A percentile compares a stretch with the other conserved stretches of the same genome.
phyloP scores from a whole-genome alignment of 352 stramenopile genomes.

The Albugo laibachii region DNA sequence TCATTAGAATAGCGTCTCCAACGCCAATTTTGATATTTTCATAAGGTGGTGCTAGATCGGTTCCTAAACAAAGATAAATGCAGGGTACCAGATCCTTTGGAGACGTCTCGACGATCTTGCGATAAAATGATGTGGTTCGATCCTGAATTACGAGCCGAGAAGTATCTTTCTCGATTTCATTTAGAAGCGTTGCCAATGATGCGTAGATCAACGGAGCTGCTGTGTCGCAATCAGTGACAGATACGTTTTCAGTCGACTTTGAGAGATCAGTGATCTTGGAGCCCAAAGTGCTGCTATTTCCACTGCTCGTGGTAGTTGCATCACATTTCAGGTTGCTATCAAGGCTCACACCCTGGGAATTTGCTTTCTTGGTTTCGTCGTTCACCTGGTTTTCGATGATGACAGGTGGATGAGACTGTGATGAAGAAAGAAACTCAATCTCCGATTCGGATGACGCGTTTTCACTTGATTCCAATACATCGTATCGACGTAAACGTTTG shows the following conservation, averaged over 20 bases:
- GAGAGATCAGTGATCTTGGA: neutral
- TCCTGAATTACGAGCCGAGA: constrained; percentile 71
- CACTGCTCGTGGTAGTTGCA: neutral
- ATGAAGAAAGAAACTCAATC: no score
- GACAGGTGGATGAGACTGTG: no score
- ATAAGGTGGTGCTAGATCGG: constrained; percentile 87
- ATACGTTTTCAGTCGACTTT: neutral
- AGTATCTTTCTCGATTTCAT: constrained; percentile 51
- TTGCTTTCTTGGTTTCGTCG: neutral
- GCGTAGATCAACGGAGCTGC: constrained; percentile 16
- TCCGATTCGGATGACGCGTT: no score
- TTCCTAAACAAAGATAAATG: constrained; percentile 83
- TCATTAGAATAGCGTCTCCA: constrained; percentile 95
- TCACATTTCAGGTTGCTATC: no score
- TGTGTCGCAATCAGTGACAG: neutral
- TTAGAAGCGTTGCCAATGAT: constrained; percentile 42
- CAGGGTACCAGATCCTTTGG: constrained; percentile 73
- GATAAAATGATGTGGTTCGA: constrained; percentile 73
- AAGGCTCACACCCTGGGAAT: no score
- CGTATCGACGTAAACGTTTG: no score
- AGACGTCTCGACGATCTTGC: constrained; percentile 40
- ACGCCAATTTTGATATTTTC: constrained; percentile 97
- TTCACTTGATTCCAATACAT: no score
- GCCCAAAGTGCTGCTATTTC: neutral
- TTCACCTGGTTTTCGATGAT: constrained; percentile 1